Percentiles rank a stretch among this genome's conserved stretches.
phyloP scores from a whole-genome alignment of 179 eudicot genomes.

The Carnegiea gigantea region DNA sequence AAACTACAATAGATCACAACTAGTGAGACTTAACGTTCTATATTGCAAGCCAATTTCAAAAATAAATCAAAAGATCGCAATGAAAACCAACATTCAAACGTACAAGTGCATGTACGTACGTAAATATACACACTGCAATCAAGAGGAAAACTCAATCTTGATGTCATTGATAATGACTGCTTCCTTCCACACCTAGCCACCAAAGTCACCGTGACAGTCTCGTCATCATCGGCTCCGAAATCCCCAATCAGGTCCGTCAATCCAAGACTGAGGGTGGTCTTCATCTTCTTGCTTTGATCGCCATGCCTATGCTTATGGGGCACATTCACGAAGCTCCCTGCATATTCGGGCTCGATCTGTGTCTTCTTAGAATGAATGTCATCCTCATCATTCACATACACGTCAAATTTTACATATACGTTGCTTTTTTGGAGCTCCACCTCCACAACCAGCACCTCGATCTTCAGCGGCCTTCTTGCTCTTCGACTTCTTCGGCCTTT shows the following conservation, averaged over 20 bases:
- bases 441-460: slow-evolving; percentile 55
- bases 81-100: too few species aligned
- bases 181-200: slow-evolving; percentile 42
- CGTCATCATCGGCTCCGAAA: slow-evolving; percentile 70
- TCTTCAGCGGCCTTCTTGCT: slow-evolving; percentile 56
- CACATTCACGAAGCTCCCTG: slow-evolving; percentile 77
- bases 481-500: slow-evolving; percentile 61
- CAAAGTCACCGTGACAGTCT: slow-evolving; percentile 58
- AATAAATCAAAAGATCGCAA: too few species aligned
- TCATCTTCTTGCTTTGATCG: slow-evolving; percentile 31
- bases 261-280: slow-evolving; percentile 52
- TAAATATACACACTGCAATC: too few species aligned
- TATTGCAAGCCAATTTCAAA: too few species aligned
- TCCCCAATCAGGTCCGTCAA: slow-evolving; percentile 55
- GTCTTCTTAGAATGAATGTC: slow-evolving; percentile 31
- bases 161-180: slow-evolving; percentile 40
- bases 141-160: slow-evolving; percentile 41
- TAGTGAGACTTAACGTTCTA: too few species aligned
- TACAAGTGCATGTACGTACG: too few species aligned
- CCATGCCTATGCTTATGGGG: slow-evolving; percentile 53
- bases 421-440: slow-evolving; percentile 42
- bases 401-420: slow-evolving; percentile 63
- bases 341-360: slow-evolving; percentile 54
- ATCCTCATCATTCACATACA: slow-evolving; percentile 67
- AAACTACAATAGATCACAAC: too few species aligned